Evolutionary conservation across 768 basidiomycete genomes (phyloP).

Genomic region (Mrakia hoshinonis): DNA sequence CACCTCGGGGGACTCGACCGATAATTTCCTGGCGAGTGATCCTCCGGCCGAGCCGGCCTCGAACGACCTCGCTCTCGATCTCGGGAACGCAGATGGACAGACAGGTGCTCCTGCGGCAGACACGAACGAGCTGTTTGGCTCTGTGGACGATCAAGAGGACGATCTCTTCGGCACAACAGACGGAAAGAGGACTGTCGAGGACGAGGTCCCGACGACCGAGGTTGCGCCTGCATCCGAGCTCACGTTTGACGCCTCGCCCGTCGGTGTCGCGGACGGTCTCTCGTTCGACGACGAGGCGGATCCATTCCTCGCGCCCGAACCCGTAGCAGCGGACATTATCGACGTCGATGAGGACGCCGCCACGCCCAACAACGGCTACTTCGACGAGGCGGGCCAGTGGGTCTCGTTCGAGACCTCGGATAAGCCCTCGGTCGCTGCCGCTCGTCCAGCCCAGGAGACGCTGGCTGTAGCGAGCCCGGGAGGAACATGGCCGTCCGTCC

Average conservation of each 20-base stretch:
- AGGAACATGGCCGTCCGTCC: background rate
- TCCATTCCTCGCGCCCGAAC: background rate
- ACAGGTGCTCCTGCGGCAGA: background rate
- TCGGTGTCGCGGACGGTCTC: background rate
- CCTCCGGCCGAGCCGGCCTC: background rate
- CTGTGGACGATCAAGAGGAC: background rate
- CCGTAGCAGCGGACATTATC: background rate
- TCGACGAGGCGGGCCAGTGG: background rate
- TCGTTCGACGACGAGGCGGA: conserved; percentile 2
- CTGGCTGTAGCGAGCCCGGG: background rate
- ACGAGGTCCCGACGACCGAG: background rate
- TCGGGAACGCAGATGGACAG: background rate
- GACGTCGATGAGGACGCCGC: background rate
- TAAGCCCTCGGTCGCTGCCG: background rate
- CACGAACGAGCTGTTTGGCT: conserved; percentile 5
- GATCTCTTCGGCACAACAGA: background rate
- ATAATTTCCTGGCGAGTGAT: background rate
- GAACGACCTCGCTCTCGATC: background rate
- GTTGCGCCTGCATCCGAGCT: background rate
- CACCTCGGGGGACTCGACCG: background rate
- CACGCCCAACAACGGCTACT: background rate
- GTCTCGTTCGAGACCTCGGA: background rate
- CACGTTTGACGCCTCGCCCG: background rate
- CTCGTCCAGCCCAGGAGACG: background rate
- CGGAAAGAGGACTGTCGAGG: background rate